Percentiles rank a stretch among this genome's conserved stretches.
Conservation (phyloP, 306 rosid species). For the Dryas alaskensis region DNA sequence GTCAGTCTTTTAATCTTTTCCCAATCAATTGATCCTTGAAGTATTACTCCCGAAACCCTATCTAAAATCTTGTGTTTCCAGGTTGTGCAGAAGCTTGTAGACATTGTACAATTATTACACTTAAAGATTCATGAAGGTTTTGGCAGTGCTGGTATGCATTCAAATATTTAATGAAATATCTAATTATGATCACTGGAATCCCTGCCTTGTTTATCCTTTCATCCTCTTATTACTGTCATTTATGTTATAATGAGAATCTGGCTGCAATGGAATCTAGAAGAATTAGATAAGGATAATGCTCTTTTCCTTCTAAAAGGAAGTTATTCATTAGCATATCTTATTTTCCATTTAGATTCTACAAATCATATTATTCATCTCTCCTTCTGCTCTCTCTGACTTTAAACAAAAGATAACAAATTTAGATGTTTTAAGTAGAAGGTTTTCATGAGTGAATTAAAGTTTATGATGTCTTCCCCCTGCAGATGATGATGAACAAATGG, state of each 20-base stretch:
- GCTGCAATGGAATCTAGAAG: neutral
- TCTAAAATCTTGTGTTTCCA: slow-evolving; percentile 40
- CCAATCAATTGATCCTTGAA: neutral
- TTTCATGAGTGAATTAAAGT: neutral
- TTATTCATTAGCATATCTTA: neutral
- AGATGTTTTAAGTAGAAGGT: neutral
- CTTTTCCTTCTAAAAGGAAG: neutral
- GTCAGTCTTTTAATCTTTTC: neutral
- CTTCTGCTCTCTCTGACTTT: neutral
- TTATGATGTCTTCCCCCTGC: slow-evolving; percentile 28
- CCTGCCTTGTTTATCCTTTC: neutral
- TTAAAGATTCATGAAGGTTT: slow-evolving; percentile 76
- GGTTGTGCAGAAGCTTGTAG: slow-evolving; percentile 79
- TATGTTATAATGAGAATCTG: neutral
- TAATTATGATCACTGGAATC: neutral
- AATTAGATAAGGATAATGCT: neutral
- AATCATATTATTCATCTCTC: neutral
- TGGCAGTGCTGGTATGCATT: slow-evolving; percentile 72
- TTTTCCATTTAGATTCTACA: neutral
- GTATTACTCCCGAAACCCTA: neutral
- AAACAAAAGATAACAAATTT: neutral
- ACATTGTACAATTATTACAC: slow-evolving; percentile 63
- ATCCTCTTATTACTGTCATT: neutral
- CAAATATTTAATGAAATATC: slow-evolving; percentile 11
- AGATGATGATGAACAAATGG: slow-evolving; percentile 45